These are phyloP conservation scores for Stagonosporopsis tanaceti DNA, from an alignment of 2,329 filamentous ascomycete genomes.

Conservation along the genomic window DNA sequence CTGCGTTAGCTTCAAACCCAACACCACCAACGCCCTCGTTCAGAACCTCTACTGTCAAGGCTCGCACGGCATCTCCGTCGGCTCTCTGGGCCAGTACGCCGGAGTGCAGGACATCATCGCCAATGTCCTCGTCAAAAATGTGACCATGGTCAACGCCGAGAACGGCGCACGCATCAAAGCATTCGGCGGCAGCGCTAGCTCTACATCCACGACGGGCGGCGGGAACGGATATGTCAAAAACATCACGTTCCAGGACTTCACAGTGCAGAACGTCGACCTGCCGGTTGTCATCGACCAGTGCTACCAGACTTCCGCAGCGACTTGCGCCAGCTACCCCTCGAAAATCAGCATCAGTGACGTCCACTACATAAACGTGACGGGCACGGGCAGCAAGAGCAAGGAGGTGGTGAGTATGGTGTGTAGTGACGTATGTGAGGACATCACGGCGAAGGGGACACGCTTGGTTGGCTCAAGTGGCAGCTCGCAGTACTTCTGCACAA, in stretches of 20 bases:
- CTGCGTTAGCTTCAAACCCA: conserved; percentile 78
- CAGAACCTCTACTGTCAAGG: conserved; percentile 73
- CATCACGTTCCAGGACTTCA: conserved; percentile 70
- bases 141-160: conserved; percentile 52
- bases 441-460: conserved; percentile 39
- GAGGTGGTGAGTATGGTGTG: conserved; percentile 53
- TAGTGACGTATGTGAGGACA: conserved; percentile 59
- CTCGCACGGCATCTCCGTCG: conserved; percentile 75
- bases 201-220: conserved; percentile 69
- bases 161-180: conserved; percentile 77
- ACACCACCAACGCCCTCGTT: conserved; percentile 72
- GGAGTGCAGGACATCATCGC: conserved; percentile 73
- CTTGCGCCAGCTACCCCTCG: conserved; percentile 66
- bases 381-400: conserved; percentile 58
- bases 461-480: conserved; percentile 7
- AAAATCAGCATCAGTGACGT: conserved; percentile 64
- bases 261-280: conserved; percentile 69
- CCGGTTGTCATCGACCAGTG: conserved; percentile 70
- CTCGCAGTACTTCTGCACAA: conserved; percentile 1
- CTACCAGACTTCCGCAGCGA: conserved; percentile 67
- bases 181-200: conserved; percentile 68
- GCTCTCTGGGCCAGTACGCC: conserved; percentile 73
- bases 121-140: conserved; percentile 62
- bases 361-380: conserved; percentile 63
- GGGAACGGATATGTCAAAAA: conserved; percentile 69